Evolutionary conservation across 495 filamentous ascomycete genomes (phyloP).

Genomic region (Parathielavia appendiculata): DNA sequence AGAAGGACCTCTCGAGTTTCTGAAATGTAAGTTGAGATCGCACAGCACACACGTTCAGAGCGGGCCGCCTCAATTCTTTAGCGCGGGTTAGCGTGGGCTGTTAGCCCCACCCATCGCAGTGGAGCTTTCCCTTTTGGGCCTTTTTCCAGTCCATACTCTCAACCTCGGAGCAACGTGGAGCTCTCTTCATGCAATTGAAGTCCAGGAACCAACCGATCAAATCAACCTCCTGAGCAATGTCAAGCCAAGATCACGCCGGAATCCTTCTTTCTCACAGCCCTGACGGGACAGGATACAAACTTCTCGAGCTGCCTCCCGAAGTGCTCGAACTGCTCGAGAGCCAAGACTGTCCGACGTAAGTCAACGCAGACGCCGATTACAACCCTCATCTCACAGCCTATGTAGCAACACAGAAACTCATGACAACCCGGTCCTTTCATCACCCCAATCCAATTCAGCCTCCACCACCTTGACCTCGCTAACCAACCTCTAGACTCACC

Average conservation of each 20-base stretch:
- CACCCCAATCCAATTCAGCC: neutral
- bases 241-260: neutral
- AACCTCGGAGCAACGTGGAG: too few species aligned
- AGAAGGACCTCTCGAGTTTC: too few species aligned
- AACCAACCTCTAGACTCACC: constrained; percentile 48
- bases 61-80: too few species aligned
- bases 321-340: constrained; percentile 62
- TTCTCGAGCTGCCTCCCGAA: constrained; percentile 78
- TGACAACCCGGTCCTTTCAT: neutral
- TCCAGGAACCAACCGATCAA: neutral
- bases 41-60: too few species aligned
- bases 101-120: too few species aligned
- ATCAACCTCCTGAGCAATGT: neutral
- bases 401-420: neutral
- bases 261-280: constrained; percentile 61
- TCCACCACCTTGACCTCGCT: neutral
- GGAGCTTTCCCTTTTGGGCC: too few species aligned
- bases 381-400: neutral
- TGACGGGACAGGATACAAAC: constrained; percentile 58
- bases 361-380: constrained; percentile 14
- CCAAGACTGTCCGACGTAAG: constrained; percentile 55
- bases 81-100: too few species aligned
- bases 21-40: too few species aligned
- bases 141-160: too few species aligned
- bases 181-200: neutral